Evolutionary conservation across 1,139 yeast species (phyloP), one percentile per base, ranked within the genome.

Genomic region (Starmera stellimalicola): DNA sequence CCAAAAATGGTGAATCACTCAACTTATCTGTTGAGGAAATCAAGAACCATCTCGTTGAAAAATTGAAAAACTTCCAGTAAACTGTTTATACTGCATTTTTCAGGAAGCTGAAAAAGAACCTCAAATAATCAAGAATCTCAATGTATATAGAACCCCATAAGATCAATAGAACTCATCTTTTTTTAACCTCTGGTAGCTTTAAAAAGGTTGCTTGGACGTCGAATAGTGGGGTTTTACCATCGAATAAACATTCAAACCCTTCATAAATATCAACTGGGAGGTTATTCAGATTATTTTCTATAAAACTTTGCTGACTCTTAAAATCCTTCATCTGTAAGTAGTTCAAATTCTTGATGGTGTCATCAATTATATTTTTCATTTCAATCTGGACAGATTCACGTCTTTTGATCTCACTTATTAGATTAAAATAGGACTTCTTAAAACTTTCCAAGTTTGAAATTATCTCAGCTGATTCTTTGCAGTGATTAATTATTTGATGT

Each of bases 331-430:
- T 44, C 33, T 58, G 59, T 3, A 70, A 44, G 3, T 45, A 39
- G 16, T 54, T 42, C 14, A 75, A 45, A 33, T 62, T 56, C 0
- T 43, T 33, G 30, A 63, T 56, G 43, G 76, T 62, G 1, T 61
- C 61, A 5, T 57, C 49, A 1, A 71, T 50, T 7, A 70, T 43
- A 4, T 44, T 41, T n/a, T 53, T 43, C 52, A 75, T 60, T 31
- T 60, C 52, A 1, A 41, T 43, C 32, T 70, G 65, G 1, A 66
- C 48, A 5, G 52, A 50, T 14, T 50, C 47, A 27, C 83, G 59
- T 32, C 84, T 60, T 6, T 65, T 55, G 3, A 70, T 57, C 43
- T 77, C 85, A 14, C 63, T 39, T 1, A 73, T 46, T 37, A 77
- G 48, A 3, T 65, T 58, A 31, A 66, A 58, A 43, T 75, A 77